Base-by-base conservation (phyloP, 768 basidiomycete species). In the Dictyophora rubrovolvata region DNA sequence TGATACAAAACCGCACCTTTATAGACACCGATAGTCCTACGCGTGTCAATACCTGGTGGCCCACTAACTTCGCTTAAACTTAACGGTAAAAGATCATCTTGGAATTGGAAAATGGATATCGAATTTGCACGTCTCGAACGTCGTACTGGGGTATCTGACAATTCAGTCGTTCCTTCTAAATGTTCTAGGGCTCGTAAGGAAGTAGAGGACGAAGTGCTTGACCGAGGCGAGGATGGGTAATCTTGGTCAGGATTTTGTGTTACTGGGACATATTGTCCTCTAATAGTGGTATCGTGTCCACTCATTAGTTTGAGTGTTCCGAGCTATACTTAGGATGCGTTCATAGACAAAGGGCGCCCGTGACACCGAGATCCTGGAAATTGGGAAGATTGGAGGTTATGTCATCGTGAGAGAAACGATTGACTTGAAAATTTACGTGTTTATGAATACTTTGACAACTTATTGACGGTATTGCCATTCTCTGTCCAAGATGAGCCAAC, bases 181-280 rank as follows among this genome's bases (percentile, higher is more conserved):
- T 90, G 73, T 71, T 94, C 92, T 22, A 94, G 75, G 23, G 86
- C 86, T 57, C 88, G 81, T 56, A 94, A 73, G 16, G 88, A 89
- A 56, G 85, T 83, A 23, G 81, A 78, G 1, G 90, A 92, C 59
- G 67, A 65, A 20, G 63, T 56, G 18, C 62, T 58, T n/a, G 65
- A 63, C 11, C 55, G 63, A 16, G 67, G 60, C 12, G 64, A 61
- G 8, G 65, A 61, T 35, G 64, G 62, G 17, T 64, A 62, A 20
- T 37, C 49, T n/a, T 52, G 35, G 5, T 35, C 20, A 46, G 48
- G 7, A 42, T 28, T 59, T 59, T 33, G 49, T 28, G 42, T 35
- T 18, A 61, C 34, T 28, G 60, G 55, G 9, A 36, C 54, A 46
- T 61, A 59, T 12, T 46, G 50, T 20, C 57, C 57, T 33, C 57